These are phyloP conservation scores for Pythium volutum DNA, from an alignment of 352 stramenopile species.

Conservation along the genomic window DNA sequence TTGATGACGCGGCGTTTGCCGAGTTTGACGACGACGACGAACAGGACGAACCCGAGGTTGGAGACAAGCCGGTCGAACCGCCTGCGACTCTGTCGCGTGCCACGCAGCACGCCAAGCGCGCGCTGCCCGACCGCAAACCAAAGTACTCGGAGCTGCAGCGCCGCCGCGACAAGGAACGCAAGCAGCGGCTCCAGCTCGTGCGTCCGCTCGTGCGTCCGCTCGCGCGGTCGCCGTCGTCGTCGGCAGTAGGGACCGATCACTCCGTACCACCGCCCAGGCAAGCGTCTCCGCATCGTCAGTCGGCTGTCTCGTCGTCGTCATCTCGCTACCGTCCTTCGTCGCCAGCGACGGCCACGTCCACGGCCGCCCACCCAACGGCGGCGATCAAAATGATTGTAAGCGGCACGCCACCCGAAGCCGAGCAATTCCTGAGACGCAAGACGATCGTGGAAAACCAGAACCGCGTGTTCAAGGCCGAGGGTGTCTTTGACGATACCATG, in stretches of 20 bases:
- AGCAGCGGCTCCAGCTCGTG: conserved; percentile 39
- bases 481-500: conserved; percentile 37
- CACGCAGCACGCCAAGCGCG: conserved; percentile 17
- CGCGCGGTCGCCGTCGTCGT: not conserved
- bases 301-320: not conserved
- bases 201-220: conserved; percentile 6
- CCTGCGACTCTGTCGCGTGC: not conserved
- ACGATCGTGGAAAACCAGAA: conserved; percentile 24
- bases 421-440: conserved; percentile 56
- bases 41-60: not conserved
- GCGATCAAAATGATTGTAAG: conserved; percentile 1
- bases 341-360: not conserved
- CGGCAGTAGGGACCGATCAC: not conserved
- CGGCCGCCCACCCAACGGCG: not conserved
- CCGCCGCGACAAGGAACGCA: conserved; percentile 48
- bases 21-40: conserved; percentile 18
- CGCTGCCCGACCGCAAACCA: conserved; percentile 52
- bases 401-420: conserved; percentile 26
- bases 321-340: not conserved
- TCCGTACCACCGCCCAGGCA: conserved; percentile 8
- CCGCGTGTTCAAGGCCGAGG: conserved; percentile 41
- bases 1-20: no score
- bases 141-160: conserved; percentile 64
- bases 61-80: not conserved
- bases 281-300: conserved; percentile 15